Evolutionary conservation across 768 basidiomycete species (phyloP), one percentile per base, ranked within the genome.

Genomic region (Psilocybe azurescens): DNA sequence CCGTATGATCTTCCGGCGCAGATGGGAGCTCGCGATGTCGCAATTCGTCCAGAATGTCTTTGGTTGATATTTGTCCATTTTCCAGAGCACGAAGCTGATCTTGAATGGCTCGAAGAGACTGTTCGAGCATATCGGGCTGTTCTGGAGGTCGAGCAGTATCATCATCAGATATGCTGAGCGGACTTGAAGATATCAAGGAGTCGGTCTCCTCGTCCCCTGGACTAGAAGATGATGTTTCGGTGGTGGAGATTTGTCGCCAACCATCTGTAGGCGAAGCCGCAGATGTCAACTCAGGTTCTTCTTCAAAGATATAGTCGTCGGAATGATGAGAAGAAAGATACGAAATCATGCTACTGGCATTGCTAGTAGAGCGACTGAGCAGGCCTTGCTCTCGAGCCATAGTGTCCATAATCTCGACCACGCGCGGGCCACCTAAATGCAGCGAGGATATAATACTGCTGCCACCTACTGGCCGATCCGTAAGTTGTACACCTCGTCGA

Each of bases 241-340:
- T 8, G 36, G 41, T 13, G 32, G 14, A 13, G 47, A 61, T 32
- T 51, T 41, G 29, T 50, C 47, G 11, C 30, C 18, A 47, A 36
- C 13, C 46, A n/a, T 58, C 56, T 2, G 20, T 56, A 1, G 62
- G 57, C 16, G 57, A 54, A n/a, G 53, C 30, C 7, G 46, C 36
- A 16, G 61, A 59, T 20, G 57, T 53, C 20, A 62, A 65, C 5
- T 69, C 67, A 5, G 53, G 61, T 14, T 78, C 82, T 69, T 78
- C 82, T 69, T 72, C 71, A 39, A 72, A 79, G 62, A 77, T 77
- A 75, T 79, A 75, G 65, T 91, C 91, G 58, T 94, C 92, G 0
- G 93, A 94, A 64, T 93, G 89, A 63, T 90, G 89, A 1, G 83
- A 84, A 1, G 83, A 83, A 36, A 84, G 60, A 66, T 77, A 84